Conservation (phyloP, 768 basidiomycete genomes). For the Mycena galericulata region DNA sequence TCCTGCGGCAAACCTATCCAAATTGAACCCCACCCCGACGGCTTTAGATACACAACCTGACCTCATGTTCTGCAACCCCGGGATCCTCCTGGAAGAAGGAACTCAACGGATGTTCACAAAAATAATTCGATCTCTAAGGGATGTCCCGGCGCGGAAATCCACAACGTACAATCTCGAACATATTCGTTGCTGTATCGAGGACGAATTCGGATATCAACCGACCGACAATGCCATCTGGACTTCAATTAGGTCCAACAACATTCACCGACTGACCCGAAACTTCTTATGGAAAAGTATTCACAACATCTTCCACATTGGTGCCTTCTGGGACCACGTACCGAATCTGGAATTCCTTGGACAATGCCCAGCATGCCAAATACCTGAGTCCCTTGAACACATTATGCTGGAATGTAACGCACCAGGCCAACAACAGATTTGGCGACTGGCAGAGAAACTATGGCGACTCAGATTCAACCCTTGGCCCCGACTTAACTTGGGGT, state of each 20-base stretch:
- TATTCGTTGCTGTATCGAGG: not conserved
- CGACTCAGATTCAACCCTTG: not conserved
- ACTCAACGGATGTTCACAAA: not conserved
- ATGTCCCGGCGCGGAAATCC: not conserved
- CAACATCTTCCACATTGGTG: not conserved
- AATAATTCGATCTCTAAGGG: not conserved
- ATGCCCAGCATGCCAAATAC: not conserved
- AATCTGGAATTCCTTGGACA: not conserved
- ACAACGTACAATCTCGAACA: not conserved
- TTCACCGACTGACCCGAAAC: not conserved
- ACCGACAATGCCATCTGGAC: not conserved
- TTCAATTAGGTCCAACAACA: not conserved
- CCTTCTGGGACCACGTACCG: conserved; percentile 1
- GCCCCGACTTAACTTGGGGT: conserved; percentile 2
- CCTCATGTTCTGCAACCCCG: not conserved
- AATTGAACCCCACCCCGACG: not conserved
- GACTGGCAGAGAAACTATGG: conserved; percentile 1
- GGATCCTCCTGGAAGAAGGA: not conserved
- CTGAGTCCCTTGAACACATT: conserved; percentile 14
- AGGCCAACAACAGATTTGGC: conserved; percentile 12
- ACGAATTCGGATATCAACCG: not conserved
- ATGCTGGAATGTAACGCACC: conserved; percentile 18
- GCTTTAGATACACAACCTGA: not conserved
- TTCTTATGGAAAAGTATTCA: conserved; percentile 2
- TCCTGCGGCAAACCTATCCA: not conserved